These are phyloP conservation scores for Penicillium psychrosexuale DNA, from an alignment of 2,329 filamentous ascomycete species.

Conservation along the genomic window DNA sequence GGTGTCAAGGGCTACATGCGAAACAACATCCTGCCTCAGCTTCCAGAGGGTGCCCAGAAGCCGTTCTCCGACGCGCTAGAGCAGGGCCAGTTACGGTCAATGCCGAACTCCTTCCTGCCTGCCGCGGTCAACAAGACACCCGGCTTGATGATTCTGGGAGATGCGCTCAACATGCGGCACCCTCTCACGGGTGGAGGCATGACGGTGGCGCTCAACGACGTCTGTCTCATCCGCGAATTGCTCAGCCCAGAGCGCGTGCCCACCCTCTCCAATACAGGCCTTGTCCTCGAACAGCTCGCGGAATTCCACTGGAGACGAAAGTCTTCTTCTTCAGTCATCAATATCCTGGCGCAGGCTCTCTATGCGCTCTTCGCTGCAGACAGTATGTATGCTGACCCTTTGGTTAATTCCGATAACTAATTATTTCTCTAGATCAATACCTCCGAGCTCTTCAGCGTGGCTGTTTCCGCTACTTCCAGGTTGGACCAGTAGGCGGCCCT, in stretches of 20 bases:
- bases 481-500: conserved; percentile 71
- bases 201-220: conserved; percentile 96
- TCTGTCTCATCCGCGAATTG: conserved; percentile 70
- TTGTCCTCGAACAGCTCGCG: conserved; percentile 66
- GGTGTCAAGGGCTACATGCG: conserved; percentile 81
- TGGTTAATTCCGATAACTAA: conserved; percentile 1
- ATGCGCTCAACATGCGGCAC: conserved; percentile 99
- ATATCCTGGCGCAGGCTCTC: conserved; percentile 93
- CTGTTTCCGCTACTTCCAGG: conserved; percentile 89
- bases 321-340: conserved; percentile 79
- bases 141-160: conserved; percentile 79
- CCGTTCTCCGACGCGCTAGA: conserved; percentile 74
- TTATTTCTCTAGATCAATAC: conserved; percentile 53
- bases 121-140: conserved; percentile 68
- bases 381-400: conserved; percentile 36
- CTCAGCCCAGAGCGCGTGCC: conserved; percentile 68
- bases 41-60: conserved; percentile 70
- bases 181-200: conserved; percentile 95
- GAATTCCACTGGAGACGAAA: conserved; percentile 87
- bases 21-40: conserved; percentile 72
- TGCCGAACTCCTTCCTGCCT: conserved; percentile 95
- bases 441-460: conserved; percentile 79
- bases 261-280: conserved; percentile 62
- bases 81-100: conserved; percentile 74
- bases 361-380: conserved; percentile 89